phyloP scores from a whole-genome alignment of 1,139 yeast genomes.

The Candida pseudocylindracea region DNA sequence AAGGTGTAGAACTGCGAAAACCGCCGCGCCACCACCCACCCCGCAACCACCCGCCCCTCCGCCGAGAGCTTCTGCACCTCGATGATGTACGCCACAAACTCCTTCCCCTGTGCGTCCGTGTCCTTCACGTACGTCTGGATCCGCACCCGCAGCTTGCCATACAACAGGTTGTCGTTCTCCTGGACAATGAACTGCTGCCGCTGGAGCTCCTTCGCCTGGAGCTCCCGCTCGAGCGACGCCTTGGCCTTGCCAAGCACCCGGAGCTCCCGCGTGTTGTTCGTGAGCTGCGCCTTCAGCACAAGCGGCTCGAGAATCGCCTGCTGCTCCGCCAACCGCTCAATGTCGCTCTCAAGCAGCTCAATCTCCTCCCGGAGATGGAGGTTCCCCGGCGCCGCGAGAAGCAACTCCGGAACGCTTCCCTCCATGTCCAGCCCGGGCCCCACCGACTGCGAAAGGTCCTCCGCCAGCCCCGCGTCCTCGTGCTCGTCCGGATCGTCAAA shows the following conservation, averaged over 20 bases:
- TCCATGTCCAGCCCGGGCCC: constrained; percentile 7
- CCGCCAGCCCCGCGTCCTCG: not conserved
- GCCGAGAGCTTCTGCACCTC: constrained; percentile 40
- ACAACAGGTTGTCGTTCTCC: constrained; percentile 62
- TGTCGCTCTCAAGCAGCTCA: constrained; percentile 25
- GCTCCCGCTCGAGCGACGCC: constrained; percentile 42
- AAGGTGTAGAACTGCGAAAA: constrained; percentile 65
- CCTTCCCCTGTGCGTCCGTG: constrained; percentile 20
- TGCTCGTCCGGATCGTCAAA: not conserved
- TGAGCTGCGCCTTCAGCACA: constrained; percentile 58
- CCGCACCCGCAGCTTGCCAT: constrained; percentile 39
- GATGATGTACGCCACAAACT: constrained; percentile 45
- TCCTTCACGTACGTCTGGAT: constrained; percentile 47
- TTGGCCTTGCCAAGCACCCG: constrained; percentile 47
- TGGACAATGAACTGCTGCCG: constrained; percentile 68
- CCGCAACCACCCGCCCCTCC: constrained; percentile 30
- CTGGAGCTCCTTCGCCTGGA: constrained; percentile 47
- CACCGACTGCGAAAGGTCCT: constrained; percentile 2
- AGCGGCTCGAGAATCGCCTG: constrained; percentile 41
- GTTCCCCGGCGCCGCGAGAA: constrained; percentile 48
- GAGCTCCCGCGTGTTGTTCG: constrained; percentile 50
- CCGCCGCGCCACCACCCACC: constrained; percentile 81
- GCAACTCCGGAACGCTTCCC: constrained; percentile 3
- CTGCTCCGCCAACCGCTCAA: constrained; percentile 43
- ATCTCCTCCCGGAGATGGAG: constrained; percentile 49